Evolutionary conservation across 2,329 filamentous ascomycete genomes (phyloP).

Genomic region (Colletotrichum agaves): DNA sequence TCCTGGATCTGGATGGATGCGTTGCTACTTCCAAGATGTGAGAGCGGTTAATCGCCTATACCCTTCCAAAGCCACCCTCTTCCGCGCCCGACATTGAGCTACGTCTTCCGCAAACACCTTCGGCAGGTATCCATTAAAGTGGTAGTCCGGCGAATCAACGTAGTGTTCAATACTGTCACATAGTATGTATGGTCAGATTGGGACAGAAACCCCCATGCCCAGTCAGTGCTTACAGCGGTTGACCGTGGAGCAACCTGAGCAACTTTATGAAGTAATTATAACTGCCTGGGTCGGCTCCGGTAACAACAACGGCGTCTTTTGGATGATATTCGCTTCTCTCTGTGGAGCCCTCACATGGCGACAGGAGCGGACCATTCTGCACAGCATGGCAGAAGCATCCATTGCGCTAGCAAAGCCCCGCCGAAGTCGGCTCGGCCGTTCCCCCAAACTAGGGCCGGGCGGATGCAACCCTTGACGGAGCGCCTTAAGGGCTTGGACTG

Average conservation of each 20-base stretch:
- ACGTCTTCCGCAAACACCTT: not conserved
- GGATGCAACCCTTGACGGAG: constrained; percentile 23
- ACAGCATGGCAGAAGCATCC: constrained; percentile 17
- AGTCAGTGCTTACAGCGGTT: constrained; percentile 2
- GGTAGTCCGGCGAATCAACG: not conserved
- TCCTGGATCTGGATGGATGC: constrained; percentile 26
- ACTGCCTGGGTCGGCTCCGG: constrained; percentile 12
- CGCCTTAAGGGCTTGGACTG: constrained; percentile 19
- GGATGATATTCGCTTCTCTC: not conserved
- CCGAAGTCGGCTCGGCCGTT: constrained; percentile 38
- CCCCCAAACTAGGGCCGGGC: constrained; percentile 30
- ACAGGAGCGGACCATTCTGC: constrained; percentile 26
- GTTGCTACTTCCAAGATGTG: not conserved
- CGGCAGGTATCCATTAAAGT: not conserved
- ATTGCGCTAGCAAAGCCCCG: constrained; percentile 27
- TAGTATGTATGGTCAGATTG: not conserved
- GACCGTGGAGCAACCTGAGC: constrained; percentile 8
- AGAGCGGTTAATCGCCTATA: constrained; percentile 29
- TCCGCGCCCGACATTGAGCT: not conserved
- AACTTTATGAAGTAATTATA: constrained; percentile 24
- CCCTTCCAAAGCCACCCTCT: constrained; percentile 23
- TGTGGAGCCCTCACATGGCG: constrained; percentile 17
- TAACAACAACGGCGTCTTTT: not conserved
- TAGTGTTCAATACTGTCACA: not conserved
- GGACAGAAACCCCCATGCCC: not conserved